Base-by-base conservation (phyloP, 306 rosid genomes). In the Citrullus amarus region DNA sequence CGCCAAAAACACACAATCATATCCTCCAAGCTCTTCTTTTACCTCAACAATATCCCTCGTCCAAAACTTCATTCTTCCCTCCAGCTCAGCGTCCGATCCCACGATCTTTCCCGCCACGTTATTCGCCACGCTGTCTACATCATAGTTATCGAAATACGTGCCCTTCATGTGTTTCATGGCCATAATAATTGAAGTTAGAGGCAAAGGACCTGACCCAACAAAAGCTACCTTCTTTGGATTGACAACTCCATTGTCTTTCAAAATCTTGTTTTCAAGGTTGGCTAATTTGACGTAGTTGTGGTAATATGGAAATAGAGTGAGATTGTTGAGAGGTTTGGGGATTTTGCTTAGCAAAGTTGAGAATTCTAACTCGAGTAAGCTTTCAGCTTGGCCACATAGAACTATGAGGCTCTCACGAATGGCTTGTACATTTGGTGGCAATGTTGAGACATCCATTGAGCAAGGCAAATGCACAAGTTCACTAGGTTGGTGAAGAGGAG, bases 141-240 rank as follows among this genome's bases (percentile, higher is more conserved):
- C 96, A 18, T 51, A 86, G 82, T 93, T 89, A 46, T 93, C 92
- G 18, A 93, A 90, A 16, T 88, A 86, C 0, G 97, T 82, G 13
- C 82, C 79, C 2, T 78, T 84, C 92, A 89, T 78, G 91, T 91
- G 94, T 32, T 82, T 86, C 2, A 76, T 83, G 2, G 96, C 97
- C 90, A 93, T 76, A 44, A 93, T 62, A 17, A 93, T 77, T 65
- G 96, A 93, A 32, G 90, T 84, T 57, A 93, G 86, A 51, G 96
- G 94, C 90, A 91, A 79, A 63, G 97, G 94, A n/a, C 97, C 97
- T 0, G 97, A 93, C 28, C 97, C 96, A 2, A 93, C 79, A 59
- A 91, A 93, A 0, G 97, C 91, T 2, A 91, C 88, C 54, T 80
- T 93, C 59, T 88, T 87, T 11, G 91, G 81, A 34, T 69, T 55